Evolutionary conservation across 2,329 filamentous ascomycete genomes (phyloP), one percentile per base, ranked within the genome.

Genomic region (Phaeosphaeria sp.): DNA sequence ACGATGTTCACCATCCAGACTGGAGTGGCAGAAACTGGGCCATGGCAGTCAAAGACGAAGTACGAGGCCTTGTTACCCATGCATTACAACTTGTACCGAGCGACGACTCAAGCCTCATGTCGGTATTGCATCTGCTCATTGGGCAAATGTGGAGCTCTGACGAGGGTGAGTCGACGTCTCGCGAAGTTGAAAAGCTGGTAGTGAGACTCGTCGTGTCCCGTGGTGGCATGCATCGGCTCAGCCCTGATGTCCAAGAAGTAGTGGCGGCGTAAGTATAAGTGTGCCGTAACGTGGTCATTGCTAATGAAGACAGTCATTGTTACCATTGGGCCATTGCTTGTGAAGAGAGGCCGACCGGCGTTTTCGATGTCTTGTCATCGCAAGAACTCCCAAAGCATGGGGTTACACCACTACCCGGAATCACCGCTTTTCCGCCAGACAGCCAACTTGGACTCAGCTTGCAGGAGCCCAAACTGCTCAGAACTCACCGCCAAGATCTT

Each of bases 351-450:
- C 61, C 30, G 30, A 65, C 7, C 42, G 66, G 6, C 55, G 25
- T 65, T 8, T 68, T 74, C 21, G 30, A 50, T 21, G 44, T 50
- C 8, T 66, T 62, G 51, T 42, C 67, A 6, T 66, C 63, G 1
- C 18, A 45, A 8, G n/a, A 40, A 2, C 39, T 57, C 57, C n/a
- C 11, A 9, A 42, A 24, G n/a, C 45, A 63, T 5, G 24, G 48
- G 2, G 53, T 22, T 0, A 27, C 45, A 18, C 47, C 64, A 1
- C 48, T 77, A n/a, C 17, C 72, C 74, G 15, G 73, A 77, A 48
- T 77, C 75, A 3, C 76, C 75, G 1, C 50, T 77, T 8, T 77
- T 72, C 50, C 71, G 68, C 40, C 70, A 68, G 1, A 64, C 61
- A 18, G 18, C 25, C 20, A 55, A 69, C 1, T 69, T 75, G 46